These are phyloP conservation scores for Inonotus hispidus DNA, from an alignment of 1,284 basidiomycete genomes.

Conservation along the genomic window DNA sequence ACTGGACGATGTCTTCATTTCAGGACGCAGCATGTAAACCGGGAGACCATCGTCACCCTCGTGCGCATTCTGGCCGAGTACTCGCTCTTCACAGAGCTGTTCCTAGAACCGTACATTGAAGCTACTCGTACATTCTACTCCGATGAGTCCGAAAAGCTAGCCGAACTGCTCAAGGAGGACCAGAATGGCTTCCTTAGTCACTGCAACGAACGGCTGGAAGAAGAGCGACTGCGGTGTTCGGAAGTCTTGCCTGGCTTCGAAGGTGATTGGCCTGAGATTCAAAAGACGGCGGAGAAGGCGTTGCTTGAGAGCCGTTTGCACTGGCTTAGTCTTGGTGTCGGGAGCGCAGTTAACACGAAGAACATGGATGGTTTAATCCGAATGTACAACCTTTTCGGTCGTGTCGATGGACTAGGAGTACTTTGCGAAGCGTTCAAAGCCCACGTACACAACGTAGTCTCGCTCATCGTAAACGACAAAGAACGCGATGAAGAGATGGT, in stretches of 20 bases:
- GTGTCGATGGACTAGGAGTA: slow-evolving; percentile 50
- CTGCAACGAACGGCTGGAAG: slow-evolving; percentile 40
- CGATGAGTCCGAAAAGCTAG: slow-evolving; percentile 38
- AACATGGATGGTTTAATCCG: slow-evolving; percentile 44
- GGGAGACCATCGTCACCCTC: slow-evolving; percentile 39
- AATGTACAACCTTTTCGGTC: slow-evolving; percentile 61
- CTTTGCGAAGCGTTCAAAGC: slow-evolving; percentile 61
- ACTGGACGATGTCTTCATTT: neutral
- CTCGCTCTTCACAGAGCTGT: slow-evolving; percentile 52
- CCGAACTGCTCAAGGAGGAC: slow-evolving; percentile 34
- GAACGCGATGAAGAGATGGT: slow-evolving; percentile 74
- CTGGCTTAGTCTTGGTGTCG: slow-evolving; percentile 53
- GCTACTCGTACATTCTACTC: slow-evolving; percentile 48
- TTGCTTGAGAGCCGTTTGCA: slow-evolving; percentile 46
- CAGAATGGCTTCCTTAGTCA: slow-evolving; percentile 53
- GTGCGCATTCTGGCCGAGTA: slow-evolving; percentile 44
- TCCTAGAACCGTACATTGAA: slow-evolving; percentile 45
- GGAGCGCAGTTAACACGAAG: slow-evolving; percentile 48
- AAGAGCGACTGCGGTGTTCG: slow-evolving; percentile 52
- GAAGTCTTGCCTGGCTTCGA: slow-evolving; percentile 41
- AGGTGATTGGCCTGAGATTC: slow-evolving; percentile 41
- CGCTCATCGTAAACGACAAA: slow-evolving; percentile 53
- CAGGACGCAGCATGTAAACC: slow-evolving; percentile 29
- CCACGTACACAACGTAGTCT: slow-evolving; percentile 45
- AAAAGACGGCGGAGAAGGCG: slow-evolving; percentile 47